Conservation (phyloP, 1,139 yeast genomes). For the Ogataea hybrid region DNA sequence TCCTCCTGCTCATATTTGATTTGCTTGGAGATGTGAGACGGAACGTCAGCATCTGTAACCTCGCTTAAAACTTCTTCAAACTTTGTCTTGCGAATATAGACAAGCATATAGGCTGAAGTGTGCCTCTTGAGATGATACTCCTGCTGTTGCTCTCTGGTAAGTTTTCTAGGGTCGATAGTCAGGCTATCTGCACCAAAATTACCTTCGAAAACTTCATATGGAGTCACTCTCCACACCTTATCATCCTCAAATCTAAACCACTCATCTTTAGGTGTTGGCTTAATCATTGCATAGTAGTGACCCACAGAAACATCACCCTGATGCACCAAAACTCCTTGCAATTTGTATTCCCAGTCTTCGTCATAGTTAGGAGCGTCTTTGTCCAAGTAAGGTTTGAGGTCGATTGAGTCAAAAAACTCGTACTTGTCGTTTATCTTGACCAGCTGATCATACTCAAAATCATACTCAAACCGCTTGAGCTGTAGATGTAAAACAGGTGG, state of each 20-base stretch:
- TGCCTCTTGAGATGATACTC: conserved; percentile 70
- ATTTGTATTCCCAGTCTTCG: conserved; percentile 72
- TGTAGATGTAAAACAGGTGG: conserved; percentile 95
- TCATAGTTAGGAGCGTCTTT: conserved; percentile 48
- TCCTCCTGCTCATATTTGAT: conserved; percentile 61
- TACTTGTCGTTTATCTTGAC: conserved; percentile 91
- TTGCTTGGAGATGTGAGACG: conserved; percentile 65
- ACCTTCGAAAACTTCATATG: conserved; percentile 83
- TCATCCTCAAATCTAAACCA: conserved; percentile 98
- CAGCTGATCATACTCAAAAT: conserved; percentile 84
- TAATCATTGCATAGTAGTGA: conserved; percentile 91
- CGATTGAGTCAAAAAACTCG: conserved; percentile 84
- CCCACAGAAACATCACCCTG: conserved; percentile 96
- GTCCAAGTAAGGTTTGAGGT: conserved; percentile 75
- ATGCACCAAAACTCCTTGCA: conserved; percentile 94
- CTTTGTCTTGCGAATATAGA: conserved; percentile 71
- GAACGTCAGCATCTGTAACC: conserved; percentile 57
- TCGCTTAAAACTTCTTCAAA: conserved; percentile 59
- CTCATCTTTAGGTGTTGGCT: conserved; percentile 64
- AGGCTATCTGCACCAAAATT: conserved; percentile 82
- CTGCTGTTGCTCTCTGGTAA: conserved; percentile 60
- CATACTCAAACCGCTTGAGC: conserved; percentile 91
- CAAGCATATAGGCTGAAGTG: conserved; percentile 97
- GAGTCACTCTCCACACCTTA: conserved; percentile 83
- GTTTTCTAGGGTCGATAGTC: conserved; percentile 44